Base-by-base conservation (phyloP, 805 yeast genomes). In the Saccharomycopsis babjevae region DNA sequence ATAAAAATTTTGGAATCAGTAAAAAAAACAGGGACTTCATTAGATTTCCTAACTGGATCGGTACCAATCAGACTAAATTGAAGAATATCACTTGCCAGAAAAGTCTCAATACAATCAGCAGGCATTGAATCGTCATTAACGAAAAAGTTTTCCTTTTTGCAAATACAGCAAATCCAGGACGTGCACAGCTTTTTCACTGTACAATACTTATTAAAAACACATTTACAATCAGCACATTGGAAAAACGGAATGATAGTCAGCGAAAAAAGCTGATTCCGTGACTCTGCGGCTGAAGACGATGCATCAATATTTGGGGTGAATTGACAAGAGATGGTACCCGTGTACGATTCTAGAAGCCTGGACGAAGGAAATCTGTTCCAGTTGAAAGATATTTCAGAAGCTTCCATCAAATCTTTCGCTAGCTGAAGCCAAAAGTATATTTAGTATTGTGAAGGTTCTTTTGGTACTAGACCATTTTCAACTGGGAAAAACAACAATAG, bases 321-420 rank as follows among this genome's bases (percentile, higher is more conserved):
- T 61, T 81, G 72, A 59, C 83, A 80, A 30, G 85, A 84, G 36
- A 83, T 79, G 8, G 85, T 85, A 28, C 82, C 78, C 8, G 83
- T 80, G 64, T 81, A 79, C 62, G 79, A 81, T 6, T 83, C 82
- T 66, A 82, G 85, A 30, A 75, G 75, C 67, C 82, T 78, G 46
- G 85, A 79, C 32, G 79, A 77, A 4, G 87, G 87, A 62, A 83
- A 79, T 13, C 80, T 66, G 72, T 88, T 84, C 93, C 93, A 88
- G 68, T 86, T 83, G 77, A 88, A 87, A 61, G 87, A 79, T 59
- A 84, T 81, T 59, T 88, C 87, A 46, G 28, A 25, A 18, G 34
- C 28, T 30, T 22, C 13, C 59, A 20, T 32, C 15, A 34, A 5
- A 54, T 34, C 38, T 34, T 34, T 34, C 15, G 10, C 38, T 34